These are phyloP conservation scores for Anisodus acutangulus DNA, from an alignment of 257 asterid species.

Conservation along the genomic window DNA sequence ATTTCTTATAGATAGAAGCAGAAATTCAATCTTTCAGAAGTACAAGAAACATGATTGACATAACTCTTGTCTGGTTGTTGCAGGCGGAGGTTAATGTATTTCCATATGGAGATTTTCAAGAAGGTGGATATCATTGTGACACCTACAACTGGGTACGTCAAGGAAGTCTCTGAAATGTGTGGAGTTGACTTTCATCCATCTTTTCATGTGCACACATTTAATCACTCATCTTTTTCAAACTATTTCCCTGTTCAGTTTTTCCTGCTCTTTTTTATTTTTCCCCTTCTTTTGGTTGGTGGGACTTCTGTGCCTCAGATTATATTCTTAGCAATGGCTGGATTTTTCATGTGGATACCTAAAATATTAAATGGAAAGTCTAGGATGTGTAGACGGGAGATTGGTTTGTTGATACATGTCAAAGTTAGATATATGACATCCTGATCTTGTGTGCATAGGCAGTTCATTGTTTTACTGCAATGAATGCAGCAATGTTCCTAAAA, in stretches of 20 bases:
- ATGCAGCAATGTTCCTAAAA: conserved; percentile 16
- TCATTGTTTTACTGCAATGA: neutral
- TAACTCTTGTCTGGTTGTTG: conserved; percentile 35
- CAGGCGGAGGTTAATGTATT: conserved; percentile 93
- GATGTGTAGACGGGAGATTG: conserved; percentile 16
- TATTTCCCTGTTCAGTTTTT: neutral
- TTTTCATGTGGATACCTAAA: neutral
- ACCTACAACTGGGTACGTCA: conserved; percentile 91
- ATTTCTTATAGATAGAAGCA: neutral
- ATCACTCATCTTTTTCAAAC: neutral
- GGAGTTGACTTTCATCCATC: neutral
- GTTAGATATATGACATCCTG: neutral
- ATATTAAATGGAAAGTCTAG: conserved; percentile 6
- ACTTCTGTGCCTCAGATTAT: neutral
- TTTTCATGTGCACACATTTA: conserved; percentile 15
- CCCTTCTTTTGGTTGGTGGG: neutral
- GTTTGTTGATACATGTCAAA: neutral
- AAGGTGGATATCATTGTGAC: conserved; percentile 90
- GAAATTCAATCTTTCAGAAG: neutral
- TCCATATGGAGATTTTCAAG: conserved; percentile 74
- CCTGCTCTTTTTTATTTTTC: neutral
- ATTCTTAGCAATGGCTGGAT: neutral
- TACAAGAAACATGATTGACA: conserved; percentile 12
- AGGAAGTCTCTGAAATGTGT: neutral
- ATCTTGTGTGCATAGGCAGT: neutral